Evolutionary conservation across 257 asterid species (phyloP).

Genomic region (Osmanthus fragrans): DNA sequence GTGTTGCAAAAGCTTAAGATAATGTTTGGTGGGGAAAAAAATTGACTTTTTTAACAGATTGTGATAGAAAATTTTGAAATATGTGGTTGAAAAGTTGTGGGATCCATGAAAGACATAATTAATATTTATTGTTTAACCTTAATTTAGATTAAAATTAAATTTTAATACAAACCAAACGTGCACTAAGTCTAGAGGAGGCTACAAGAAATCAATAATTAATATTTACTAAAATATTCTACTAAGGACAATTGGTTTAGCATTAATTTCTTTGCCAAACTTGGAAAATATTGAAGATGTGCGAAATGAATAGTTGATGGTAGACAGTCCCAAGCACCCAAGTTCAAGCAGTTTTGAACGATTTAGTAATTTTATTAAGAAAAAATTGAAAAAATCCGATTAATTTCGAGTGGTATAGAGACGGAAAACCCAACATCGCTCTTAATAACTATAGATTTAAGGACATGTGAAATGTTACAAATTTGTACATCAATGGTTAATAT

Average conservation of each 20-base stretch:
- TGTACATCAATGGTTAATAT: neutral
- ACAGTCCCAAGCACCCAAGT: neutral
- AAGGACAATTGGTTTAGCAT: conserved; percentile 24
- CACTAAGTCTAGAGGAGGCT: conserved; percentile 25
- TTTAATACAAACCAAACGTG: no score
- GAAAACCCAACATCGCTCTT: neutral
- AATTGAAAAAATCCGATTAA: no score
- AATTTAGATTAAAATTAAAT: no score
- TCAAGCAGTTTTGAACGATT: neutral
- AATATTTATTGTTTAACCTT: no score
- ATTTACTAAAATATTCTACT: conserved; percentile 12
- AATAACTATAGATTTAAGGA: neutral
- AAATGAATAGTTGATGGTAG: conserved; percentile 9
- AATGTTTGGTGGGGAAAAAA: no score
- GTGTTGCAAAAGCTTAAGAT: no score
- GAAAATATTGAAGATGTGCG: conserved; percentile 22
- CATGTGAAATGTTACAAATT: neutral
- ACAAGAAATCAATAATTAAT: conserved; percentile 11
- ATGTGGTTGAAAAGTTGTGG: no score
- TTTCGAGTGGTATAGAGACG: neutral
- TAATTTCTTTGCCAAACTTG: conserved; percentile 26
- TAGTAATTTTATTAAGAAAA: no score
- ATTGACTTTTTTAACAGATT: no score
- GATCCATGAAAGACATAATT: no score
- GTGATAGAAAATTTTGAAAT: no score